Conservation (phyloP, 1,284 basidiomycete species). For the Stygiomarasmius scandens region DNA sequence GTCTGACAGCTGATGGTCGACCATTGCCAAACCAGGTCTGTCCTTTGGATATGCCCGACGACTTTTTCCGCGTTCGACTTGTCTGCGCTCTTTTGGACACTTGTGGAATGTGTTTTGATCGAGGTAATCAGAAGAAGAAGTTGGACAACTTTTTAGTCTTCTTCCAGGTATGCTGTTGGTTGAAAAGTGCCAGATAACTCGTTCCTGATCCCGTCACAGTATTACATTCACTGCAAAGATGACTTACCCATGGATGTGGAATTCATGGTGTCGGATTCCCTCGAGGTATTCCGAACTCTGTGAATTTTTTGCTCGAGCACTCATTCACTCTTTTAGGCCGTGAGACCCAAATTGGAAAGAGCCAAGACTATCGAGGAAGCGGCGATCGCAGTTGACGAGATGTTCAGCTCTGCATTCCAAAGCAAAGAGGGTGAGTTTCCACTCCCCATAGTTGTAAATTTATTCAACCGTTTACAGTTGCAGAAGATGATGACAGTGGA, state of each 20-base stretch:
- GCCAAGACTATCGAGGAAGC: conserved; percentile 84
- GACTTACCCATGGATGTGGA: conserved; percentile 95
- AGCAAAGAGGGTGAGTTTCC: conserved; percentile 52
- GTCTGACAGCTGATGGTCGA: conserved; percentile 75
- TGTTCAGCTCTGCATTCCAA: conserved; percentile 73
- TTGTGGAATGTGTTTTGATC: conserved; percentile 97
- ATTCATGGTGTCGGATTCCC: conserved; percentile 93
- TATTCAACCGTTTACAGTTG: background rate
- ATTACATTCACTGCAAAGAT: conserved; percentile 88
- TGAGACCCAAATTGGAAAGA: conserved; percentile 75
- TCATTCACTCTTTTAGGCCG: conserved; percentile 50
- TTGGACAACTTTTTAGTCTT: conserved; percentile 91
- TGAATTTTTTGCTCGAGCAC: background rate
- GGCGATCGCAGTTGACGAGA: conserved; percentile 84
- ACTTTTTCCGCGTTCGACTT: conserved; percentile 93
- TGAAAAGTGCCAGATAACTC: background rate
- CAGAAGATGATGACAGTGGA: conserved; percentile 63
- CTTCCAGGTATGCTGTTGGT: conserved; percentile 72
- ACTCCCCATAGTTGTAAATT: conserved; percentile 1
- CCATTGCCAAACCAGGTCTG: conserved; percentile 82
- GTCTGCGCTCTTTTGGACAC: conserved; percentile 93
- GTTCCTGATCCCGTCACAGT: conserved; percentile 45
- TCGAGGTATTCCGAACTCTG: conserved; percentile 64
- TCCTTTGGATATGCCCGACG: conserved; percentile 88
- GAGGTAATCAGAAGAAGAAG: conserved; percentile 88